Percentiles rank a stretch among this genome's conserved stretches.
These are phyloP conservation scores for Amanita phalloides DNA, from an alignment of 768 basidiomycete genomes.

Conservation along the genomic window DNA sequence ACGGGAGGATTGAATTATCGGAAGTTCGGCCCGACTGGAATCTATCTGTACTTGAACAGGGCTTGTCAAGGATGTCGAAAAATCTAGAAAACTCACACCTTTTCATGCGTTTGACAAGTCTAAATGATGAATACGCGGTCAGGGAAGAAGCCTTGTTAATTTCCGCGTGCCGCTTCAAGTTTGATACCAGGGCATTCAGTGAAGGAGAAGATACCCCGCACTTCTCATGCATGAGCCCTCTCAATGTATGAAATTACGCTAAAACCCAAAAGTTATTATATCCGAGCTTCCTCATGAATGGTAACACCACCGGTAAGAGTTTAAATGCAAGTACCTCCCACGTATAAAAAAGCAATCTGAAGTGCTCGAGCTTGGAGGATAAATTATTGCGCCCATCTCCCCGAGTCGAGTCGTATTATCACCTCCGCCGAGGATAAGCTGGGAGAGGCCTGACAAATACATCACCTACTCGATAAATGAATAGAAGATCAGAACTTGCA, in stretches of 20 bases:
- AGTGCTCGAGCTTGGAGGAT: too few relatives aligned
- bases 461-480: too few relatives aligned
- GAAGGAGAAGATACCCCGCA: slow-evolving; percentile 30
- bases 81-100: not conserved
- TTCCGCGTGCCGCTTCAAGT: not conserved
- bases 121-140: slow-evolving; percentile 37
- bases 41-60: slow-evolving; percentile 40
- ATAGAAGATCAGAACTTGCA: too few relatives aligned
- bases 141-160: slow-evolving; percentile 33
- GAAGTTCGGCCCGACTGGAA: not conserved
- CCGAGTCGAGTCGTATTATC: too few relatives aligned
- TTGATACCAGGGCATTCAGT: slow-evolving; percentile 30
- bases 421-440: too few relatives aligned
- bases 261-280: slow-evolving; percentile 29
- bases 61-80: slow-evolving; percentile 20
- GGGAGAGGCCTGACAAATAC: too few relatives aligned
- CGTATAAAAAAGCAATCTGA: too few relatives aligned
- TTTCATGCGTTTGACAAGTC: slow-evolving; percentile 26
- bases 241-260: slow-evolving; percentile 24
- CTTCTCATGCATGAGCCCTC: slow-evolving; percentile 35
- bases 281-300: slow-evolving; percentile 31
- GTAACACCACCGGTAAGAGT: not conserved
- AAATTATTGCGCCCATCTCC: too few relatives aligned
- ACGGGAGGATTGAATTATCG: not conserved
- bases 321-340: too few relatives aligned